These are phyloP conservation scores for Diplocarpon rosae DNA, from an alignment of 2,329 filamentous ascomycete species.

Conservation along the genomic window DNA sequence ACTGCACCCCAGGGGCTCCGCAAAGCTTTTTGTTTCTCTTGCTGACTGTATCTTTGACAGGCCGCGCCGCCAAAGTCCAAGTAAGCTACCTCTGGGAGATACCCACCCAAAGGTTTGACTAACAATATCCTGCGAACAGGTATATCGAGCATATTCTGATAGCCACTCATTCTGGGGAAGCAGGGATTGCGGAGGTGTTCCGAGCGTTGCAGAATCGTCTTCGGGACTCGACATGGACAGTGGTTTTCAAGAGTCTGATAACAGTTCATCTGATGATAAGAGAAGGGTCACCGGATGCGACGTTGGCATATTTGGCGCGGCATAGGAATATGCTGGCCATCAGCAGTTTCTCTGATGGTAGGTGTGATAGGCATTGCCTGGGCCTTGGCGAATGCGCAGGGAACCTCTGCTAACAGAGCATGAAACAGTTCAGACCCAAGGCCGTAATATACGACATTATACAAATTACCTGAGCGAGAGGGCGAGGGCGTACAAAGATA, in stretches of 20 bases:
- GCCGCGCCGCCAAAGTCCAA: constrained; percentile 96
- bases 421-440: constrained; percentile 74
- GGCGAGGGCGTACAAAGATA: constrained; percentile 70
- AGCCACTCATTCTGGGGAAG: constrained; percentile 88
- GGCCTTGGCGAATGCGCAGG: background rate
- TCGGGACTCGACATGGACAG: constrained; percentile 97
- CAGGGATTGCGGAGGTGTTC: constrained; percentile 91
- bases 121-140: constrained; percentile 17
- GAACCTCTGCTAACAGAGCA: constrained; percentile 29
- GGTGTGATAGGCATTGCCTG: constrained; percentile 27
- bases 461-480: constrained; percentile 76
- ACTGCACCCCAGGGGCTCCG: background rate
- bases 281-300: constrained; percentile 83
- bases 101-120: constrained; percentile 6
- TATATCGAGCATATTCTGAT: constrained; percentile 89
- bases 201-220: constrained; percentile 79
- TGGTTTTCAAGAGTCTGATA: constrained; percentile 95
- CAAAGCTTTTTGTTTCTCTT: background rate
- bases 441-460: constrained; percentile 88
- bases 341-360: constrained; percentile 86
- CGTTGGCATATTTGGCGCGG: constrained; percentile 71
- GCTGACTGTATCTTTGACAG: constrained; percentile 33
- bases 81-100: constrained; percentile 38
- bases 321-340: constrained; percentile 77
- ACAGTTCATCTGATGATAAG: constrained; percentile 96